A percentile compares a stretch with the other conserved stretches of the same genome.
Evolutionary conservation across 768 basidiomycete species (phyloP).

Genomic region (Tephrocybe sp.): DNA sequence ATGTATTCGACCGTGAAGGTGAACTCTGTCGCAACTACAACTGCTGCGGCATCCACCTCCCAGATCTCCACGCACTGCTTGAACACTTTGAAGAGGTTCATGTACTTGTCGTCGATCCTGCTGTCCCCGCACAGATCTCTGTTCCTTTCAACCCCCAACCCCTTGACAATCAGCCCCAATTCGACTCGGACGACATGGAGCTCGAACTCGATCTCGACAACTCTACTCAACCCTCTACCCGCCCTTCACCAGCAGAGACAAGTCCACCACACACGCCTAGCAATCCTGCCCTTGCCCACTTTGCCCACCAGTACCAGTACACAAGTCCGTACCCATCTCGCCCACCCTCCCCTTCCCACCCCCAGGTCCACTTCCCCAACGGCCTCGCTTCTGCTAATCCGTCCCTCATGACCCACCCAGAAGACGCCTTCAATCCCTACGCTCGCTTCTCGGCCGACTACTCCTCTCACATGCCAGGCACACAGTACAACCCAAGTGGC

Average conservation of each 20-base stretch:
- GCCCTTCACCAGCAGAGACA: constrained; percentile 43
- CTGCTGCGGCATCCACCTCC: constrained; percentile 78
- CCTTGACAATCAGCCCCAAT: constrained; percentile 23
- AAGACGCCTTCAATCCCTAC: constrained; percentile 70
- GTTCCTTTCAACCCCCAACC: constrained; percentile 47
- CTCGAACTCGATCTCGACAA: constrained; percentile 63
- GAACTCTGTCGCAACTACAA: constrained; percentile 87
- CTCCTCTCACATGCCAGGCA: constrained; percentile 61
- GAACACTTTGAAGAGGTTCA: constrained; percentile 94
- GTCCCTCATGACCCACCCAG: constrained; percentile 33
- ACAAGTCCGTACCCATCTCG: constrained; percentile 38
- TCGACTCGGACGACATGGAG: constrained; percentile 81
- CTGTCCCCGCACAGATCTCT: constrained; percentile 38
- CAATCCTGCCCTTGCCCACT: constrained; percentile 23
- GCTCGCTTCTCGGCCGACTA: constrained; percentile 66
- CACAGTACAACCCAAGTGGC: constrained; percentile 40
- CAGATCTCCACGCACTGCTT: constrained; percentile 79
- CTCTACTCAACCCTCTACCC: constrained; percentile 25
- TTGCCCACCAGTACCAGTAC: constrained; percentile 24
- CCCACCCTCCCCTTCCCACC: constrained; percentile 45
- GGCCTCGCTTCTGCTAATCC: neutral
- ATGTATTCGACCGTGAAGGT: constrained; percentile 66
- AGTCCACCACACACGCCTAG: constrained; percentile 52
- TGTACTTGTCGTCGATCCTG: constrained; percentile 66
- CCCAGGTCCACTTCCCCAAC: constrained; percentile 19